Evolutionary conservation across 2,329 filamentous ascomycete species (phyloP).

Genomic region (Beauveria scarabaeidicola): DNA sequence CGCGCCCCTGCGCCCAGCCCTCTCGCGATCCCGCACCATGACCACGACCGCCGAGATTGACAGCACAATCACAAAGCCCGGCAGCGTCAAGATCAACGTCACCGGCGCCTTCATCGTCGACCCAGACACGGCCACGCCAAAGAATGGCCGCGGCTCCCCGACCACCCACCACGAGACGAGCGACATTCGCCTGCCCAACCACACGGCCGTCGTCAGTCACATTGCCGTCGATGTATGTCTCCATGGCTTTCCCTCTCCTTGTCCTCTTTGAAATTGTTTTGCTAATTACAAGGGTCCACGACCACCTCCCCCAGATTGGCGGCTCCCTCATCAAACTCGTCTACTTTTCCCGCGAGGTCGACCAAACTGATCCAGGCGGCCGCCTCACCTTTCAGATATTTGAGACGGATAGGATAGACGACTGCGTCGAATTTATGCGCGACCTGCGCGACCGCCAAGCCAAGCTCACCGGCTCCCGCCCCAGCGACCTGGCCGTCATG

Average conservation of each 20-base stretch:
- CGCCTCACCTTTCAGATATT: constrained; percentile 93
- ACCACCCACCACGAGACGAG: constrained; percentile 59
- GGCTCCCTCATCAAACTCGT: constrained; percentile 94
- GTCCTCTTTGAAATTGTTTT: constrained; percentile 10
- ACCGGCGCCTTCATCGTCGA: constrained; percentile 95
- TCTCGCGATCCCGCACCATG: constrained; percentile 19
- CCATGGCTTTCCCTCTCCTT: constrained; percentile 11
- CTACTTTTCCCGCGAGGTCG: constrained; percentile 86
- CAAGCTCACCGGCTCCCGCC: constrained; percentile 61
- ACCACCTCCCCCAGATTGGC: constrained; percentile 58
- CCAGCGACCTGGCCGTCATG: constrained; percentile 77
- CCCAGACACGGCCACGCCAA: constrained; percentile 54
- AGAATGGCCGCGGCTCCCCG: constrained; percentile 38
- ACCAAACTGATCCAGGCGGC: constrained; percentile 72
- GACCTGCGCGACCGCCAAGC: constrained; percentile 76
- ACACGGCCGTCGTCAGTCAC: constrained; percentile 91
- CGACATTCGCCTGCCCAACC: constrained; percentile 93
- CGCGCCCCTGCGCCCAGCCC: neutral
- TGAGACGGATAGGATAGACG: constrained; percentile 89
- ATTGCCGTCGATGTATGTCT: constrained; percentile 83
- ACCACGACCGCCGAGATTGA: constrained; percentile 51
- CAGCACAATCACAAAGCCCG: constrained; percentile 52
- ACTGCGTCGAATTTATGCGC: constrained; percentile 87
- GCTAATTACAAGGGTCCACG: neutral
- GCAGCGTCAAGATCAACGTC: constrained; percentile 88